Evolutionary conservation across 495 filamentous ascomycete species (phyloP).

Genomic region (Ramalina peruviana): DNA sequence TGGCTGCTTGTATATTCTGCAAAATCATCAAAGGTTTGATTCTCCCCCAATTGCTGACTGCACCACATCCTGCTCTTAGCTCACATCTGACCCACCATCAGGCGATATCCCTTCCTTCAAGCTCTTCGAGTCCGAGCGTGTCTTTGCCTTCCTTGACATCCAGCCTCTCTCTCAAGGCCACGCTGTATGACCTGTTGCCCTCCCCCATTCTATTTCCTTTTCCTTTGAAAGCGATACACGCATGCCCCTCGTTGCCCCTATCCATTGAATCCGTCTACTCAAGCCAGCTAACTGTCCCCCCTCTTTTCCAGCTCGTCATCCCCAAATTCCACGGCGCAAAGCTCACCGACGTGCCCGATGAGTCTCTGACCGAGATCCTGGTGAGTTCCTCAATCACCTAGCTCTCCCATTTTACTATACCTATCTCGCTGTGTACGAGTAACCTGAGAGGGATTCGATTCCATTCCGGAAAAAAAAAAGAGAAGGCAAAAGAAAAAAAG

Average conservation of each 20-base stretch:
- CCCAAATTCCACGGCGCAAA: slow-evolving; percentile 92
- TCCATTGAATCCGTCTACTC: background rate
- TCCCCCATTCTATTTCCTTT: too few relatives aligned
- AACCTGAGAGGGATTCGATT: too few relatives aligned
- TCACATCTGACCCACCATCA: slow-evolving; percentile 23
- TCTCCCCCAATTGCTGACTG: background rate
- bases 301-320: slow-evolving; percentile 63
- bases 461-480: too few relatives aligned
- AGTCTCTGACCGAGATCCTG: slow-evolving; percentile 68
- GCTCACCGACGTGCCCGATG: slow-evolving; percentile 86
- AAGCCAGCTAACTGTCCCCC: background rate
- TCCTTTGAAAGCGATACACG: background rate
- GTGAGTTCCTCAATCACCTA: slow-evolving; percentile 29
- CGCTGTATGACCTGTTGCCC: slow-evolving; percentile 37
- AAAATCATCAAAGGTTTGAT: slow-evolving; percentile 84
- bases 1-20: slow-evolving; percentile 84
- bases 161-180: slow-evolving; percentile 74
- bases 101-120: slow-evolving; percentile 93
- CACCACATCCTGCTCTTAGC: background rate
- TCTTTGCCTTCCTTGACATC: slow-evolving; percentile 95
- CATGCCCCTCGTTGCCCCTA: background rate
- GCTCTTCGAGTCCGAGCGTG: slow-evolving; percentile 84
- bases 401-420: too few relatives aligned
- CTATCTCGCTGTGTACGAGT: too few relatives aligned
- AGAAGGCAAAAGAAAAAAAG: too few relatives aligned